phyloP scores from a whole-genome alignment of 2,329 filamentous ascomycete species.

The Fusarium fujikuroi region DNA sequence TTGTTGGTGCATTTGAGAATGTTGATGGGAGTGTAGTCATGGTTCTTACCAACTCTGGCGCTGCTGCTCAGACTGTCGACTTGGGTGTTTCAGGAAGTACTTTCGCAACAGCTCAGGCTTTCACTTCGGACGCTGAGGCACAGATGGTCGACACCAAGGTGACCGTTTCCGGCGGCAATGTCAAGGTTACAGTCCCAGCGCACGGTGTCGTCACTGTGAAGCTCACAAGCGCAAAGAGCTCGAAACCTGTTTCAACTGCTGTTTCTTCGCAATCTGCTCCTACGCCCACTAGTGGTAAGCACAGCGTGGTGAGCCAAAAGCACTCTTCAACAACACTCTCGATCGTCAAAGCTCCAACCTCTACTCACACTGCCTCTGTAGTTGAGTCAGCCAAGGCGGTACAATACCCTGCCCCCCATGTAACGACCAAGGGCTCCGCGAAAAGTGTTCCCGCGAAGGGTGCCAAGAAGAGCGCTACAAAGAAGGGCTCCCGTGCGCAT shows the following conservation, averaged over 20 bases:
- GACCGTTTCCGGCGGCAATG: fast-evolving
- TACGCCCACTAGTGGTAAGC: fast-evolving
- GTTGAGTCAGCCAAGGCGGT: neutral
- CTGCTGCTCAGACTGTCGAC: neutral
- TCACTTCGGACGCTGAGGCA: neutral
- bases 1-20: neutral
- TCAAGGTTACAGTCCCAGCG: neutral
- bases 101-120: neutral
- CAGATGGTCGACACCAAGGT: neutral
- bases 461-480: neutral
- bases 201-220: neutral
- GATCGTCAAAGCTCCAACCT: neutral
- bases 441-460: neutral
- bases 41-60: neutral
- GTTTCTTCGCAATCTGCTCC: neutral
- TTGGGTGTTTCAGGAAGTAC: neutral
- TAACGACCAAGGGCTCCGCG: neutral
- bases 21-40: neutral
- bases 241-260: neutral
- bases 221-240: neutral
- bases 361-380: neutral
- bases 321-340: neutral
- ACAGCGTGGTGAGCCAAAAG: neutral
- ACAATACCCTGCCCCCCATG: neutral
- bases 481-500: neutral